Evolutionary conservation across 352 stramenopile genomes (phyloP).

Genomic region (Phytopythium mirpurense): DNA sequence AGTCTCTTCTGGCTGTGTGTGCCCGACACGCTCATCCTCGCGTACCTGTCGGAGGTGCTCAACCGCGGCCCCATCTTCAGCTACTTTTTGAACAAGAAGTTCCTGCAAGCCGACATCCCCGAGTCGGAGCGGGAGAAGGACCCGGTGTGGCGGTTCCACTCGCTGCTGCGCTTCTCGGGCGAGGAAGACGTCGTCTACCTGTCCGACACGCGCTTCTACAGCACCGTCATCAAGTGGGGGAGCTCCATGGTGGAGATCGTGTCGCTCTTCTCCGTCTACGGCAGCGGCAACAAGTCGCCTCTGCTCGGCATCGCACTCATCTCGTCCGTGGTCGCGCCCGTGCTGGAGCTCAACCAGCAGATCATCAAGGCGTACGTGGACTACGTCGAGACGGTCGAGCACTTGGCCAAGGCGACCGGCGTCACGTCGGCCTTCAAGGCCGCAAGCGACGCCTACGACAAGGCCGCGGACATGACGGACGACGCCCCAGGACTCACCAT

Average conservation of each 20-base stretch:
- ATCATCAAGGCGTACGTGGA: constrained; percentile 48
- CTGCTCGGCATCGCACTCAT: constrained; percentile 34
- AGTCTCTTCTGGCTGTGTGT: constrained; percentile 61
- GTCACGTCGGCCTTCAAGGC: constrained; percentile 17
- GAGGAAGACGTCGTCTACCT: constrained; percentile 52
- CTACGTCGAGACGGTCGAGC: constrained; percentile 32
- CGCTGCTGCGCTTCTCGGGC: constrained; percentile 19
- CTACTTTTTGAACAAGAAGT: constrained; percentile 59
- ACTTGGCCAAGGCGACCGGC: constrained; percentile 18
- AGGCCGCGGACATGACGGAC: constrained; percentile 9
- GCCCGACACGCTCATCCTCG: constrained; percentile 34
- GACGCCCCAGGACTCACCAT: constrained; percentile 10
- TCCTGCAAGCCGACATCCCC: constrained; percentile 50
- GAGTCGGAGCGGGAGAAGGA: constrained; percentile 49
- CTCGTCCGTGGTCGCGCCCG: constrained; percentile 26
- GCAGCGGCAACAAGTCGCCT: constrained; percentile 9
- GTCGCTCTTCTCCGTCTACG: constrained; percentile 32
- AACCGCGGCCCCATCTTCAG: constrained; percentile 51
- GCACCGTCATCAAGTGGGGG: constrained; percentile 42
- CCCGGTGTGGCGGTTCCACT: constrained; percentile 42
- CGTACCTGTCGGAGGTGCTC: constrained; percentile 47
- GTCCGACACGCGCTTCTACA: constrained; percentile 41
- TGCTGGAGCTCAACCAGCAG: constrained; percentile 54
- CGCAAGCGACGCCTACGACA: constrained; percentile 8
- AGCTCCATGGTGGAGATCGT: constrained; percentile 46